A percentile compares a stretch with the other conserved stretches of the same genome.
These are phyloP conservation scores for Guyanaporus albipodus DNA, from an alignment of 768 basidiomycete species.

Conservation along the genomic window DNA sequence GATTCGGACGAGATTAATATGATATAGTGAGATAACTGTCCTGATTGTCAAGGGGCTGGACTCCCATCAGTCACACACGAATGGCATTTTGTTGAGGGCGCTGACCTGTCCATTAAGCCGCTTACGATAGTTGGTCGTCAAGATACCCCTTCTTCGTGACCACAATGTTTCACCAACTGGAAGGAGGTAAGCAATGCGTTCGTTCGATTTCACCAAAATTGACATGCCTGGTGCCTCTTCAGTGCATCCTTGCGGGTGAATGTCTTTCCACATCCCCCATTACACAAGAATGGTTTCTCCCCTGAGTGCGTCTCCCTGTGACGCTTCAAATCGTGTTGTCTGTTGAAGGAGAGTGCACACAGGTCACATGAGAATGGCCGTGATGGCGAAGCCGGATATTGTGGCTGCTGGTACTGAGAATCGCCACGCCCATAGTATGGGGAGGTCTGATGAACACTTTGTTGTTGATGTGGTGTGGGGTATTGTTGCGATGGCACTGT, in stretches of 20 bases:
- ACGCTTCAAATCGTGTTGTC: constrained; percentile 81
- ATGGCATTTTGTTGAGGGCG: constrained; percentile 9
- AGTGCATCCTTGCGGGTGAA: constrained; percentile 85
- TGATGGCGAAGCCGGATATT: constrained; percentile 55
- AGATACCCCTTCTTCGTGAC: constrained; percentile 53
- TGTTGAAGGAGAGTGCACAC: constrained; percentile 79
- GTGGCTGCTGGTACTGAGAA: constrained; percentile 29
- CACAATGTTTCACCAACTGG: constrained; percentile 76
- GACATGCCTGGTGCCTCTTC: constrained; percentile 76
- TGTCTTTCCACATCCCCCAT: constrained; percentile 82
- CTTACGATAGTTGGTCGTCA: constrained; percentile 22
- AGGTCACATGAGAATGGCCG: constrained; percentile 67
- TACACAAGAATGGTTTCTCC: constrained; percentile 80
- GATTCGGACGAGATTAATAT: constrained; percentile 23
- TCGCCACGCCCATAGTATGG: constrained; percentile 36
- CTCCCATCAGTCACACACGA: constrained; percentile 19
- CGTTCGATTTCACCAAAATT: background rate
- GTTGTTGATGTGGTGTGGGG: constrained; percentile 23
- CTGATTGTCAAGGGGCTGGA: constrained; percentile 15
- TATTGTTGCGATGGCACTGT: constrained; percentile 29
- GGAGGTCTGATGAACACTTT: constrained; percentile 20
- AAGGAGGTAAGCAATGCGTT: constrained; percentile 14
- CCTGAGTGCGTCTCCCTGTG: constrained; percentile 84
- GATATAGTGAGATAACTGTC: constrained; percentile 22
- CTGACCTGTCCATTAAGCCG: constrained; percentile 13